Evolutionary conservation across 306 rosid species (phyloP), one percentile per base, ranked within the genome.

Genomic region (Vicia villosa): DNA sequence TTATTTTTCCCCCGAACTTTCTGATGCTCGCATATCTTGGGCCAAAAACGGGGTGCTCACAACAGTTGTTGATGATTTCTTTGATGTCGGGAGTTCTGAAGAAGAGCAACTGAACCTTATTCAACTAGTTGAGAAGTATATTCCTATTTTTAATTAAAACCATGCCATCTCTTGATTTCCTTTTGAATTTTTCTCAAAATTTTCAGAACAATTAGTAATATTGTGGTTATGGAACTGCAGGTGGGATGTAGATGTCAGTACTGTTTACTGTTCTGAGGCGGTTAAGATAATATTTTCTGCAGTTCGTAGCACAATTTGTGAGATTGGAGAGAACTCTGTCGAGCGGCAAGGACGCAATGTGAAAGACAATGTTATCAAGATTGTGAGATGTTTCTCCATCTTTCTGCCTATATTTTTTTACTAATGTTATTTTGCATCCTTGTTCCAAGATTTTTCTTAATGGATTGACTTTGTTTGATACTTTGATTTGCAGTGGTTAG

Each of bases 31-130:
- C 70, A 79, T 88, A 70, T 84, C 98, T 21, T 88, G 88, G 91
- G 88, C 97, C 0, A 90, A 94, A 74, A 84, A 68, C 40, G 94
- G 90, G 47, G 86, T 90, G 51, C 96, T 93, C 37, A 70, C 87
- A 37, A 88, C 98, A 52, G 88, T 82, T 70, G 91, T 94, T 10
- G 97, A 90, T 81, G 97, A 93, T 80, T 94, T 94, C 85, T 90
- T 81, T 79, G 97, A 90, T 17, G 65, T 86, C 50, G 89, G 94
- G 12, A 78, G 94, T 69, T 82, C 96, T 37, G 80, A 84, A 69
- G 89, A 84, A 73, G 97, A 94, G 79, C 69, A 81, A 45, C 36
- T 77, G 62, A 85, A 87, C 79, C 98, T 93, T 28, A 81, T 90
- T 69, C 86, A 81, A 55, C 79, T 93, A 60, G 75, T 93, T 34